Evolutionary conservation across 208 protist species (phyloP).

Genomic region (Leptomonas pyrrhocoris): DNA sequence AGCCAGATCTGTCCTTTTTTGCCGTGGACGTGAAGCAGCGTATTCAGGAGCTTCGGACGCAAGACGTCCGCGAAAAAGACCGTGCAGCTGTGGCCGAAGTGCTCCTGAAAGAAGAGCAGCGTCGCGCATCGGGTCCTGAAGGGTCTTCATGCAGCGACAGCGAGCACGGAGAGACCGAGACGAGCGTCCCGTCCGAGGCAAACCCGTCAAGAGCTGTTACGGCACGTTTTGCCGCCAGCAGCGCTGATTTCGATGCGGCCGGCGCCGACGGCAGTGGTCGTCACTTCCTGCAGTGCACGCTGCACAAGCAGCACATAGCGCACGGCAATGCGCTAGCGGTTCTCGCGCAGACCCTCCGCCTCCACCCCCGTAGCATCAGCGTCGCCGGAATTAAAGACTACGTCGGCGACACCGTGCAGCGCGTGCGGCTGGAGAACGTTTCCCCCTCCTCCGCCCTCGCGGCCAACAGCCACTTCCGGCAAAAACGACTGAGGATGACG

Average conservation of each 20-base stretch:
- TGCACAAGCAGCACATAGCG: slow-evolving; percentile 85
- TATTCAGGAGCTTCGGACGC: slow-evolving; percentile 22
- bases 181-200: neutral
- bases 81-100: neutral
- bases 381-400: slow-evolving; percentile 89
- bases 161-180: neutral
- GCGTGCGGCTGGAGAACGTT: slow-evolving; percentile 72
- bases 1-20: slow-evolving; percentile 56
- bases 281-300: slow-evolving; percentile 66
- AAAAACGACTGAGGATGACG: slow-evolving; percentile 47
- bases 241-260: neutral
- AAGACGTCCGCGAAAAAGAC: neutral
- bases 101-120: neutral
- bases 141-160: too few relatives aligned
- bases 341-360: slow-evolving; percentile 72
- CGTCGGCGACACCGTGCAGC: slow-evolving; percentile 87
- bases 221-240: neutral
- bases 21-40: slow-evolving; percentile 50
- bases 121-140: neutral
- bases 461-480: slow-evolving; percentile 57
- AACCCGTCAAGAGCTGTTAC: neutral
- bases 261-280: neutral
- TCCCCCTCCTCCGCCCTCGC: slow-evolving; percentile 61
- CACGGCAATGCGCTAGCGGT: slow-evolving; percentile 68
- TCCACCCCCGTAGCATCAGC: slow-evolving; percentile 80